Evolutionary conservation across 768 basidiomycete species (phyloP).

Genomic region (Suillus weaverae): DNA sequence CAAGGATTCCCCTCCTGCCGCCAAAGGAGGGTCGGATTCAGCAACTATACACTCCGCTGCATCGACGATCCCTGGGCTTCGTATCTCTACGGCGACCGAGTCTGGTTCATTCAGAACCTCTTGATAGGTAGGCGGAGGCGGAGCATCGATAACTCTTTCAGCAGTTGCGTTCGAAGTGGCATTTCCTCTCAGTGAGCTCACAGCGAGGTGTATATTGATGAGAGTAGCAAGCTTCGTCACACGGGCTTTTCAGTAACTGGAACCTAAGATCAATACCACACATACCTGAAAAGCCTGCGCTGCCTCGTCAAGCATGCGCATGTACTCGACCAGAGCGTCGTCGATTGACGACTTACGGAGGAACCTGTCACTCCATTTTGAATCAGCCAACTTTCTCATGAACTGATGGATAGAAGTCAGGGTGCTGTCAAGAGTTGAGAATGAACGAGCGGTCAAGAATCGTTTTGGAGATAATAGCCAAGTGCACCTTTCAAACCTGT

Average conservation of each 20-base stretch:
- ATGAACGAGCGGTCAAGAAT: not conserved
- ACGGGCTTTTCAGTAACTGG: not conserved
- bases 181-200: constrained; percentile 24
- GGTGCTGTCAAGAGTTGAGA: constrained; percentile 29
- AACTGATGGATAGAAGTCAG: constrained; percentile 40
- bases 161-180: not conserved
- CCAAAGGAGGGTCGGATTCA: constrained; percentile 7
- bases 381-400: constrained; percentile 39
- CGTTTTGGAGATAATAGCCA: not conserved
- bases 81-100: not conserved
- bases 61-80: constrained; percentile 2
- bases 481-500: constrained; percentile 41
- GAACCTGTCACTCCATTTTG: constrained; percentile 43
- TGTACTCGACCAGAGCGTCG: constrained; percentile 35
- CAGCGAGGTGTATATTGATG: constrained; percentile 46
- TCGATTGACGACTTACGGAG: constrained; percentile 43
- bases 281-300: constrained; percentile 48
- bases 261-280: not conserved
- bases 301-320: constrained; percentile 42
- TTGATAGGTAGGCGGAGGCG: constrained; percentile 24
- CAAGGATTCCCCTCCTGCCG: constrained; percentile 19
- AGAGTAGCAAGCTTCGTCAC: constrained; percentile 42
- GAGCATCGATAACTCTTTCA: constrained; percentile 3
- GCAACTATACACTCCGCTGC: not conserved
- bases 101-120: constrained; percentile 1